phyloP scores from a whole-genome alignment of 208 protist species.

The Acanthamoeba royreba region DNA sequence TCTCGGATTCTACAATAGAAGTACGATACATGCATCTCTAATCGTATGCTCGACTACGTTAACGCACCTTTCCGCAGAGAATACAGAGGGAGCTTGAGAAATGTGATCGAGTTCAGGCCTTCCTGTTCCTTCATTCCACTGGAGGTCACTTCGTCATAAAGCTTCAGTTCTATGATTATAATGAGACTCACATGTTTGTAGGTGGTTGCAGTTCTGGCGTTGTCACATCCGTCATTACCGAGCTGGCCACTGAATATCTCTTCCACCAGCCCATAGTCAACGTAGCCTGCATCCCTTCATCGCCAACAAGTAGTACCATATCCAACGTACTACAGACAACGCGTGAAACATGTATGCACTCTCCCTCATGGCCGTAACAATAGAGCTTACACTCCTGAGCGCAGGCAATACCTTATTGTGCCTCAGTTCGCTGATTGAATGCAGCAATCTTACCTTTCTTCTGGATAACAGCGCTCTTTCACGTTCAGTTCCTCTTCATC shows the following conservation, averaged over 20 bases:
- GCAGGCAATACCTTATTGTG: neutral
- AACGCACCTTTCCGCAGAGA: too few species aligned
- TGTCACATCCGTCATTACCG: neutral
- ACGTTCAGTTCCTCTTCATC: neutral
- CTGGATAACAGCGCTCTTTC: neutral
- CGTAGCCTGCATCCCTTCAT: neutral
- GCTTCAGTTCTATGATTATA: neutral
- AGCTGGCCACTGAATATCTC: neutral
- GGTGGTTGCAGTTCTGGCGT: neutral
- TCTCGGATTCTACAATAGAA: neutral
- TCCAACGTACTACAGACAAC: neutral
- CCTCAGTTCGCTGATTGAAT: neutral
- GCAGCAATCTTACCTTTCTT: neutral
- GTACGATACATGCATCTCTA: neutral
- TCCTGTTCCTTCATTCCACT: neutral
- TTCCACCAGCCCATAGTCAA: neutral
- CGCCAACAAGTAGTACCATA: neutral
- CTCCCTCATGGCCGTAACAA: neutral
- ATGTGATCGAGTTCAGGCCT: neutral
- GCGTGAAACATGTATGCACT: neutral
- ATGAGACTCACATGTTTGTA: neutral
- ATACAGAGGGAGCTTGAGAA: neutral
- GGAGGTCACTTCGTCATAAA: neutral
- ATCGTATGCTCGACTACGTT: too few species aligned
- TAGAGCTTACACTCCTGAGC: neutral